These are phyloP conservation scores for Wallacemonas rigidus DNA, from an alignment of 208 protist genomes.

Conservation along the genomic window DNA sequence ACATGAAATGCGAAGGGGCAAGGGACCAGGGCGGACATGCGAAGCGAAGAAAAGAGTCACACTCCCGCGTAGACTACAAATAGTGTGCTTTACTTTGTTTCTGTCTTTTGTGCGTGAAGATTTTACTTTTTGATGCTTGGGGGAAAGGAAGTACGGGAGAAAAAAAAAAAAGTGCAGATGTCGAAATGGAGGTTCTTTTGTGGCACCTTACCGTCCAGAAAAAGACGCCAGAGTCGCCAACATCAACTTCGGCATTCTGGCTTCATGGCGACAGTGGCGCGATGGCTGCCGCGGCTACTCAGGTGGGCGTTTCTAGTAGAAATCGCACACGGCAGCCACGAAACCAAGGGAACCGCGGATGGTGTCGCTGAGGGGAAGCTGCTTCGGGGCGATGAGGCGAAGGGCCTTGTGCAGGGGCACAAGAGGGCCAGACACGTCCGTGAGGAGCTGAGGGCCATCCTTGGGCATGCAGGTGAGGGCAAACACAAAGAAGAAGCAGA, in stretches of 20 bases:
- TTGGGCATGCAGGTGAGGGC: conserved; percentile 78
- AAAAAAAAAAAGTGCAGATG: conserved; percentile 6
- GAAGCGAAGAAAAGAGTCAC: no score
- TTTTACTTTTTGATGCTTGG: conserved; percentile 10
- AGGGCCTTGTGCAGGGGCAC: conserved; percentile 74
- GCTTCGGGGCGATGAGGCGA: conserved; percentile 63
- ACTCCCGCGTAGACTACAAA: not conserved
- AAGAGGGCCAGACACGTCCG: conserved; percentile 60
- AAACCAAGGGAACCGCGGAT: conserved; percentile 75
- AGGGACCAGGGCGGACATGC: no score
- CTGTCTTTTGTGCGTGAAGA: not conserved
- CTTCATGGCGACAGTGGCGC: no score
- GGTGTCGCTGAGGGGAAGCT: conserved; percentile 71
- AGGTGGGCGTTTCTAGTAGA: conserved; percentile 50
- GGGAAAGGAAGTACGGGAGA: not conserved
- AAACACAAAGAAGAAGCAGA: conserved; percentile 82
- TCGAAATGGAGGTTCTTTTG: not conserved
- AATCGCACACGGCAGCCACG: conserved; percentile 85
- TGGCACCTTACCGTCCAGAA: not conserved
- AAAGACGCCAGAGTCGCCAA: not conserved
- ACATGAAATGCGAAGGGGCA: no score
- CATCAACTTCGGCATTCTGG: no score
- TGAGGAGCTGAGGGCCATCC: conserved; percentile 76
- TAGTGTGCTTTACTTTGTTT: not conserved
- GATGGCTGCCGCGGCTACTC: no score